These are phyloP conservation scores for Geum urbanum DNA, from an alignment of 306 rosid genomes.

Conservation along the genomic window DNA sequence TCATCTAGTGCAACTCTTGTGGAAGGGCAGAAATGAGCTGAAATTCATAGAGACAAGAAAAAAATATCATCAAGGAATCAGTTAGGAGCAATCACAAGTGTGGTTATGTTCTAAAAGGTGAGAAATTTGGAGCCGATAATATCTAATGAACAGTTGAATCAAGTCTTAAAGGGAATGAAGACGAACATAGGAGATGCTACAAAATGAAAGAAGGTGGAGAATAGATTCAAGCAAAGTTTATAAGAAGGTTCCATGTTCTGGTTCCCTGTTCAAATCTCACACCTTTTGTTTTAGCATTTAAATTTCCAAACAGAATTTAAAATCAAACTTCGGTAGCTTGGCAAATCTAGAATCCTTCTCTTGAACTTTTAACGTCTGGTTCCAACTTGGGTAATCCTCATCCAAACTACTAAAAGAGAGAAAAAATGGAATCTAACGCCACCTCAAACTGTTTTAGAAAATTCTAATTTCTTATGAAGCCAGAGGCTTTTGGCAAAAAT, in stretches of 20 bases:
- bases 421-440: not conserved
- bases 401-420: not conserved
- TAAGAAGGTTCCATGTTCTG: not conserved
- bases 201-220: conserved; percentile 3
- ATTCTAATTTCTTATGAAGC: not conserved
- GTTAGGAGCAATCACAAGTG: not conserved
- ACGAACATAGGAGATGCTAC: not conserved
- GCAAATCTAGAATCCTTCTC: not conserved
- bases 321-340: not conserved
- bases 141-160: not conserved
- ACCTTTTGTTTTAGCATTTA: not conserved
- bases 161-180: not conserved
- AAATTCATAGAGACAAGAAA: not conserved
- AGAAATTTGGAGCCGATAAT: not conserved
- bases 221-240: not conserved
- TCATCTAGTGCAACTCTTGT: not conserved
- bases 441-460: not conserved
- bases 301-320: not conserved
- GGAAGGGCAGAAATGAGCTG: not conserved
- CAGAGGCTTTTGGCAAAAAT: not conserved
- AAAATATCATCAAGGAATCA: not conserved
- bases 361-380: not conserved
- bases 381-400: not conserved
- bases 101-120: not conserved
- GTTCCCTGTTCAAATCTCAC: not conserved